These are phyloP conservation scores for Amoeboaphelidium occidentale DNA, from an alignment of 371 early-diverging fungal species.

Conservation along the genomic window DNA sequence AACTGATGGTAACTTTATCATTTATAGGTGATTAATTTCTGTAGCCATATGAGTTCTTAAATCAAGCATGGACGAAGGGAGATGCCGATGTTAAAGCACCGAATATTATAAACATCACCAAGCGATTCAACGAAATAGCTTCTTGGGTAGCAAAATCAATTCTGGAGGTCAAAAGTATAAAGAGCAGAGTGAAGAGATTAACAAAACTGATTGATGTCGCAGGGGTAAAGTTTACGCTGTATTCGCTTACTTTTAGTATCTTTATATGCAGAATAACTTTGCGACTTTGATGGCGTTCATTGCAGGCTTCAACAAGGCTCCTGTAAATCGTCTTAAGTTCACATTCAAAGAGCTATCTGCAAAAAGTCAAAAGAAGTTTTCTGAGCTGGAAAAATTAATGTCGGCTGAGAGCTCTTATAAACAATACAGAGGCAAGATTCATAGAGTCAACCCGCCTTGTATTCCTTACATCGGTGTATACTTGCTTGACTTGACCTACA, in stretches of 20 bases:
- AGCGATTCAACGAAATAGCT: background rate
- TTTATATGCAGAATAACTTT: background rate
- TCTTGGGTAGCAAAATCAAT: background rate
- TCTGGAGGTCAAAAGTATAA: background rate
- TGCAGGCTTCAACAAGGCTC: background rate
- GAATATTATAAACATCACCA: background rate
- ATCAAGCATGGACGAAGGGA: background rate
- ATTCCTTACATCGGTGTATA: conserved; percentile 3
- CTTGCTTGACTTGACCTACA: conserved; percentile 7
- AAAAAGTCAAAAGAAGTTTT: background rate
- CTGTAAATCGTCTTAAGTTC: background rate
- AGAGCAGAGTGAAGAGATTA: background rate
- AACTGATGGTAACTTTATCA: background rate
- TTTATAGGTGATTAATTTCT: no score
- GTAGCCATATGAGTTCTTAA: background rate
- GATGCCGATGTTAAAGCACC: conserved; percentile 1
- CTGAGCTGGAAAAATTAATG: background rate
- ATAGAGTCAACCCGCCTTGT: background rate
- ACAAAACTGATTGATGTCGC: background rate
- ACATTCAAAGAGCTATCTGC: background rate
- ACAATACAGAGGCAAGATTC: background rate
- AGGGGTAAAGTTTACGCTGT: background rate
- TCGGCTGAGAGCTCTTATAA: background rate
- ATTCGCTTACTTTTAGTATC: background rate
- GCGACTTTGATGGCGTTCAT: background rate